Percentiles rank a stretch among this genome's conserved stretches.
Conservation (phyloP, 257 asterid genomes). For the Salvia hispanica region DNA sequence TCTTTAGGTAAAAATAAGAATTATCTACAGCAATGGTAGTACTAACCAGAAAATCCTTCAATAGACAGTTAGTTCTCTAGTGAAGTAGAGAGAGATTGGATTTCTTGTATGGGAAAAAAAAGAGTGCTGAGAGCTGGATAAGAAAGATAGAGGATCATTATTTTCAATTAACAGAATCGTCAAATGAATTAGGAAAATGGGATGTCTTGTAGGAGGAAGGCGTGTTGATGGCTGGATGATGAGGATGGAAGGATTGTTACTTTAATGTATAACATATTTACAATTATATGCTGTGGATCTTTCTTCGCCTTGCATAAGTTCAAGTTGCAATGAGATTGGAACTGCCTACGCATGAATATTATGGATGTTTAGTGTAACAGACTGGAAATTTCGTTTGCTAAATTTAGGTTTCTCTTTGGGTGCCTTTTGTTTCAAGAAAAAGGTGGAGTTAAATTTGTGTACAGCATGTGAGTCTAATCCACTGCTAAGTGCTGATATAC, state of each 20-base stretch:
- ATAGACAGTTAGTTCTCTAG: background rate
- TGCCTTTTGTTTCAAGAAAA: constrained; percentile 6
- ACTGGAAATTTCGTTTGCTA: constrained; percentile 3
- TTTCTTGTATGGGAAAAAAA: constrained; percentile 3
- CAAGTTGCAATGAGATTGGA: constrained; percentile 9
- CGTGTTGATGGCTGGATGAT: constrained; percentile 12
- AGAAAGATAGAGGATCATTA: constrained; percentile 5
- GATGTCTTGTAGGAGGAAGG: constrained; percentile 6
- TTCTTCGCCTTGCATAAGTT: constrained; percentile 9
- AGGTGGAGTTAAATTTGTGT: background rate
- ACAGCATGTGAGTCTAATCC: background rate
- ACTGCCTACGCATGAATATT: background rate
- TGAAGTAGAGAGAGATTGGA: constrained; percentile 19
- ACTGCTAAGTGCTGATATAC: constrained; percentile 11
- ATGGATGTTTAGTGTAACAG: constrained; percentile 11
- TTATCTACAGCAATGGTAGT: constrained; percentile 21
- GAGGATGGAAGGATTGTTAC: constrained; percentile 1
- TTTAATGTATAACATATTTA: background rate
- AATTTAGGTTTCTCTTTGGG: background rate
- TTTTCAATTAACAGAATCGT: constrained; percentile 9
- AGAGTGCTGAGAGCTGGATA: constrained; percentile 8
- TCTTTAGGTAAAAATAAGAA: constrained; percentile 14
- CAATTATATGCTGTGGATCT: constrained; percentile 14
- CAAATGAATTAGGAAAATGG: constrained; percentile 11
- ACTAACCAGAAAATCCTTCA: background rate